Base-by-base conservation (phyloP, 1,139 yeast genomes). In the Trichomonascaceae sp. region DNA sequence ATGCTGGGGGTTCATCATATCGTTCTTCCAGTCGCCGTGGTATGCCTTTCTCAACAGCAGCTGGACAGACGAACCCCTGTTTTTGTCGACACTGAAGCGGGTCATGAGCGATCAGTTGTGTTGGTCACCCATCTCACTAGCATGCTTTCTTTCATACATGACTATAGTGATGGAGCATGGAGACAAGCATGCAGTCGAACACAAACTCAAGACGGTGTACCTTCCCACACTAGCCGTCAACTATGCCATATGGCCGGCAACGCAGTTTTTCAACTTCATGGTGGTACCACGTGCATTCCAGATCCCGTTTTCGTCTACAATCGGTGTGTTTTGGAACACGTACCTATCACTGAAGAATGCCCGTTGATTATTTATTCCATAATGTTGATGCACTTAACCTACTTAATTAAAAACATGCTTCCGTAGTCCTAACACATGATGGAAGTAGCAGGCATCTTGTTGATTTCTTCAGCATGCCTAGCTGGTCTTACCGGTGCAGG, bases 241-340 rank as follows among this genome's bases (percentile, higher is more conserved):
- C 54, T 81, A 77, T 54, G 65, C 80, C 37, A 75, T 89, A n/a
- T 89, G 98, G 98, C 93, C 94, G 33, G 74, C 87, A 2, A 93
- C 89, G 5, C 97, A 89, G 54, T 81, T 89, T 47, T 64, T 87
- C 45, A 89, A 89, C 56, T 89, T 89, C 49, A 63, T 84, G 41
- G 51, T 82, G 6, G 71, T 89, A 51, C 96, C 97, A 0, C 64
- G 75, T 36, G 69, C 70, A 41, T 69, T 75, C 45, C 97, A 89
- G 55, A 93, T 87, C 3, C 96, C 96, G 0, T 87, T 89, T 52
- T 77, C 93, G 38, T 78, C 94, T 1, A 74, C 92, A 1, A 64
- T 89, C n/a, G 84, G 93, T 20, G 92, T 85, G 18, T 62, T 84
- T 28, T 85, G 96, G 96, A 81, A 85, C 56, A 85, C 96, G 36